A percentile compares a stretch with the other conserved stretches of the same genome.
Conservation (phyloP, 164 flowering plant genomes). For the Berberis vulgaris region DNA sequence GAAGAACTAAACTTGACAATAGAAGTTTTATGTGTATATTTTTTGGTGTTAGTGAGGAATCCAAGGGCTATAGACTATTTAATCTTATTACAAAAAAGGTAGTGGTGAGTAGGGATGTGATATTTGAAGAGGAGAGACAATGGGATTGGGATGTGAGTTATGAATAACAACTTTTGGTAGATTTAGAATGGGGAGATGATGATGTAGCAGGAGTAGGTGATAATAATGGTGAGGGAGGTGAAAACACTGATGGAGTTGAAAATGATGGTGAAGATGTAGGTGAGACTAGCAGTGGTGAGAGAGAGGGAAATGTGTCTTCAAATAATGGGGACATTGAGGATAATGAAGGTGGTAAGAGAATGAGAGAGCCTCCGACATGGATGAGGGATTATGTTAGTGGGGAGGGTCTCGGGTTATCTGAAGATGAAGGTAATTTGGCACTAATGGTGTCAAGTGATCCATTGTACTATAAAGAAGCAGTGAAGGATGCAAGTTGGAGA, state of each 20-base stretch:
- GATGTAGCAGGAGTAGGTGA: background rate
- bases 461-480: no score
- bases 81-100: background rate
- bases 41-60: background rate
- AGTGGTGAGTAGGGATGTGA: slow-evolving; percentile 2
- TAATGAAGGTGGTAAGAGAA: no score
- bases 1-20: background rate
- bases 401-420: no score
- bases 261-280: no score
- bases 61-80: slow-evolving; percentile 1
- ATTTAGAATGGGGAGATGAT: background rate
- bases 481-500: no score
- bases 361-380: no score
- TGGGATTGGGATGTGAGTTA: slow-evolving; percentile 5
- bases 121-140: background rate
- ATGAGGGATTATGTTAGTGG: no score
- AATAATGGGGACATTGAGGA: no score
- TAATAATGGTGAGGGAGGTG: background rate
- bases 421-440: no score
- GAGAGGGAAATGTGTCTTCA: no score
- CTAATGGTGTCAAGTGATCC: no score
- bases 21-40: background rate
- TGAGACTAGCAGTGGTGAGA: no score
- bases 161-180: background rate
- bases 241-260: background rate